Evolutionary conservation across 345 rosid genomes (phyloP).

Genomic region (Aegle marmelos): DNA sequence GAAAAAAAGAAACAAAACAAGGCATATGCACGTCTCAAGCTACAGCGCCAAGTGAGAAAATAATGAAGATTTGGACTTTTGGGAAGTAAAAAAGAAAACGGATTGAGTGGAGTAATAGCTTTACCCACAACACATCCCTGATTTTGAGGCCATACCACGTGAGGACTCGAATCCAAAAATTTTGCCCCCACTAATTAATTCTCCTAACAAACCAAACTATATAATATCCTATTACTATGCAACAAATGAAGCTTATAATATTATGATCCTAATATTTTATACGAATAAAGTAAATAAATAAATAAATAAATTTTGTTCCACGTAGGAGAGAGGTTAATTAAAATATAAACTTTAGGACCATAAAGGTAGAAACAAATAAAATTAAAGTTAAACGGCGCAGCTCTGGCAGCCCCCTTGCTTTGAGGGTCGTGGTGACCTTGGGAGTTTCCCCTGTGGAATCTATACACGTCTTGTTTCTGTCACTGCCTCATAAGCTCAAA

Average conservation of each 20-base stretch:
- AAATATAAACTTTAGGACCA: slow-evolving; percentile 9
- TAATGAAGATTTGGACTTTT: slow-evolving; percentile 4
- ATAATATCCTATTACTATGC: neutral
- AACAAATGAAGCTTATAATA: neutral
- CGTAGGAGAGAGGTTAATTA: neutral
- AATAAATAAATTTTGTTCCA: neutral
- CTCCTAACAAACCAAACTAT: slow-evolving; percentile 8
- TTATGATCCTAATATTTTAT: neutral
- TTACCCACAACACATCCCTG: slow-evolving; percentile 36
- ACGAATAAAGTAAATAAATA: neutral
- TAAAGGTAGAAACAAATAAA: slow-evolving; percentile 8
- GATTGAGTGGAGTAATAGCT: slow-evolving; percentile 16
- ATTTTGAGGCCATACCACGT: slow-evolving; percentile 59
- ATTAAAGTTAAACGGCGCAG: slow-evolving; percentile 46
- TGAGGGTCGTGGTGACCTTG: slow-evolving; percentile 43
- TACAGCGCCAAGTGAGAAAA: neutral
- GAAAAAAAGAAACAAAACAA: slow-evolving; percentile 1
- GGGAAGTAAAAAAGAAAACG: neutral
- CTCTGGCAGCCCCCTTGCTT: slow-evolving; percentile 22
- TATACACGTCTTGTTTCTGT: slow-evolving; percentile 27
- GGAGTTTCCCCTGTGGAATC: slow-evolving; percentile 39
- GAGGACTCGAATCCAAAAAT: slow-evolving; percentile 30
- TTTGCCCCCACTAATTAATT: slow-evolving; percentile 12
- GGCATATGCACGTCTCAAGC: neutral
- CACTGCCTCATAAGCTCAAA: slow-evolving; percentile 4